Evolutionary conservation across 257 asterid species (phyloP).

Genomic region (Anisodus tanguticus): DNA sequence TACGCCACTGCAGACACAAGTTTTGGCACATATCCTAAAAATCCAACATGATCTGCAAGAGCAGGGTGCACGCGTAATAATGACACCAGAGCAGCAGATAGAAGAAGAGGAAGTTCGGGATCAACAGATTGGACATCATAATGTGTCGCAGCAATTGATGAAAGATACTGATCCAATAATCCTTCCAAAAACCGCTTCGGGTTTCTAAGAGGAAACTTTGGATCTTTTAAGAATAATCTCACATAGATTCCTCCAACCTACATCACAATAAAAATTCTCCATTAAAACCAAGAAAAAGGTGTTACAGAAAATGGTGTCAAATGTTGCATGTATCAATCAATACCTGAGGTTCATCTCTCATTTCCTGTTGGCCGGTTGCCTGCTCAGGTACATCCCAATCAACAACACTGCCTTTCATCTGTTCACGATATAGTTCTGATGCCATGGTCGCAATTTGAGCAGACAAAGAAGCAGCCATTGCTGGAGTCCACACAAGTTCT

Average conservation of each 20-base stretch:
- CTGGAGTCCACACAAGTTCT: slow-evolving; percentile 99
- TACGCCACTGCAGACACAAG: slow-evolving; percentile 94
- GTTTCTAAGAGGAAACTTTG: slow-evolving; percentile 94
- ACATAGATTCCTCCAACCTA: slow-evolving; percentile 99
- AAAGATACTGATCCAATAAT: slow-evolving; percentile 88
- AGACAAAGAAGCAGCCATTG: slow-evolving; percentile 97
- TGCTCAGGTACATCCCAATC: slow-evolving; percentile 99
- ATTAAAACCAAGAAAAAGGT: slow-evolving; percentile 35
- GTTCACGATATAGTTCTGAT: slow-evolving; percentile 83
- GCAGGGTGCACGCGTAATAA: slow-evolving; percentile 95
- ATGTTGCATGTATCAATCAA: slow-evolving; percentile 29
- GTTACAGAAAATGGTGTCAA: slow-evolving; percentile 29
- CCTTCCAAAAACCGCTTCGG: slow-evolving; percentile 98
- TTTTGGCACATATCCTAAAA: slow-evolving; percentile 94
- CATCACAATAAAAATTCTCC: slow-evolving; percentile 36
- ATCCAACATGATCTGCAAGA: slow-evolving; percentile 98
- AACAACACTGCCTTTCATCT: slow-evolving; percentile 85
- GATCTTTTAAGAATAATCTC: slow-evolving; percentile 93
- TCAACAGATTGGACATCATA: slow-evolving; percentile 77
- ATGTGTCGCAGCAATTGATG: slow-evolving; percentile 87
- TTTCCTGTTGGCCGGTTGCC: slow-evolving; percentile 89
- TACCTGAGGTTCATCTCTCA: slow-evolving; percentile 99
- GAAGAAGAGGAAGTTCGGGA: slow-evolving; percentile 94
- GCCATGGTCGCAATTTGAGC: slow-evolving; percentile 97
- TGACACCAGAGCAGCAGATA: slow-evolving; percentile 95